These are phyloP conservation scores for Plasmodium ovale DNA, from an alignment of 169 alveolate genomes.

Conservation along the genomic window DNA sequence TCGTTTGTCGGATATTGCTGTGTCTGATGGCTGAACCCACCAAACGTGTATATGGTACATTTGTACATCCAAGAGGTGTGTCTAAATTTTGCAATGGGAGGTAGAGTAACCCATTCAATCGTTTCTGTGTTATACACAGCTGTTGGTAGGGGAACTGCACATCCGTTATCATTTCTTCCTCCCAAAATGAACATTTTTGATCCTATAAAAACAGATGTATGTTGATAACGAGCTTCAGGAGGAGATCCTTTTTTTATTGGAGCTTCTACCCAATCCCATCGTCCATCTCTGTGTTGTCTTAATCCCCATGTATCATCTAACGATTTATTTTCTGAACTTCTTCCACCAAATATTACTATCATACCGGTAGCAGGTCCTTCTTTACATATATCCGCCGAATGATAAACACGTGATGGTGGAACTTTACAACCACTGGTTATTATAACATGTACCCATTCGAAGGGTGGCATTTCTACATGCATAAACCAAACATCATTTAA, in stretches of 20 bases:
- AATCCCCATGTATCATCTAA: slow-evolving; percentile 99
- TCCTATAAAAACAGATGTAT: slow-evolving; percentile 91
- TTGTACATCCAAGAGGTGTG: slow-evolving; percentile 94
- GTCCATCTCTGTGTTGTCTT: slow-evolving; percentile 99
- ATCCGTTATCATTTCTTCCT: slow-evolving; percentile 95
- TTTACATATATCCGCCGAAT: slow-evolving; percentile 90
- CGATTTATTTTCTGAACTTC: slow-evolving; percentile 95
- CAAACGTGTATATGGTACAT: slow-evolving; percentile 92
- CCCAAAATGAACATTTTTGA: slow-evolving; percentile 95
- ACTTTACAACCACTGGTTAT: slow-evolving; percentile 85
- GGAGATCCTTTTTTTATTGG: slow-evolving; percentile 92
- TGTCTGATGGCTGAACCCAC: slow-evolving; percentile 96
- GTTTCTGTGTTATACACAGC: slow-evolving; percentile 97
- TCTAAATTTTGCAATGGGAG: slow-evolving; percentile 93
- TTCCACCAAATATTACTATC: slow-evolving; percentile 99
- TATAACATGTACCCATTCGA: slow-evolving; percentile 95
- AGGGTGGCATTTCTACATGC: slow-evolving; percentile 97
- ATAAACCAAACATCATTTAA: slow-evolving; percentile 97
- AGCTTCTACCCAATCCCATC: slow-evolving; percentile 99
- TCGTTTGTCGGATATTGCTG: slow-evolving; percentile 94
- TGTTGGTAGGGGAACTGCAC: slow-evolving; percentile 88
- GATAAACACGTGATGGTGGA: slow-evolving; percentile 96
- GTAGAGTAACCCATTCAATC: slow-evolving; percentile 94
- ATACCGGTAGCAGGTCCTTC: slow-evolving; percentile 99
- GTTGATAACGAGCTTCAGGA: slow-evolving; percentile 95